These are phyloP conservation scores for Umbelopsis ramanniana DNA, from an alignment of 192 early-diverging fungal species.

Conservation along the genomic window DNA sequence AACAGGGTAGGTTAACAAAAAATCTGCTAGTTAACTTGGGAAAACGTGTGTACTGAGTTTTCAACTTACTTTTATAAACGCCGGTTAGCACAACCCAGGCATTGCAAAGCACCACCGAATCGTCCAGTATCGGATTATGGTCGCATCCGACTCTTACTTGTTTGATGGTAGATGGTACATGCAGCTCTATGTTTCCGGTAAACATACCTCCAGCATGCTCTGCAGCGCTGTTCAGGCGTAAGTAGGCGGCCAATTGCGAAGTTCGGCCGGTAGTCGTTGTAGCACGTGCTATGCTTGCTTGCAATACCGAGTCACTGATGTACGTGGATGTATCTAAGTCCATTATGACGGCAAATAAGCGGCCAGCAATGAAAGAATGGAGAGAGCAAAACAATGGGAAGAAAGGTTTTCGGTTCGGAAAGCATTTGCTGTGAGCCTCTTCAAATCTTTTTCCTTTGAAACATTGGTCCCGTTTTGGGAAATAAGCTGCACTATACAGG, in stretches of 20 bases:
- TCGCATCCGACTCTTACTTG: neutral
- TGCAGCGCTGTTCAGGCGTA: neutral
- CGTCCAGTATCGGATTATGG: neutral
- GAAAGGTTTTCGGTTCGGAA: neutral
- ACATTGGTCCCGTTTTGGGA: neutral
- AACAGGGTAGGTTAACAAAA: neutral
- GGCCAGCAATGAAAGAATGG: neutral
- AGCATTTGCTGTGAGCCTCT: neutral
- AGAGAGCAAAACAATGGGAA: neutral
- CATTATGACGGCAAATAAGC: neutral
- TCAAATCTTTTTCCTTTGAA: neutral
- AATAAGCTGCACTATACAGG: neutral
- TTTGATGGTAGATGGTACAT: neutral
- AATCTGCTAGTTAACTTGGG: neutral
- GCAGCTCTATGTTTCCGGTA: neutral
- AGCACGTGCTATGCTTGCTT: neutral
- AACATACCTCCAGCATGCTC: neutral
- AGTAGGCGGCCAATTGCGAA: neutral
- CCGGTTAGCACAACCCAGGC: slow-evolving; percentile 3
- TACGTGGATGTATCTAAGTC: neutral
- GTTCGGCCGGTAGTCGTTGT: neutral
- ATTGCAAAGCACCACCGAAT: neutral
- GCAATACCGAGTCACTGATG: slow-evolving; percentile 9
- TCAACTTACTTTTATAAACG: neutral
- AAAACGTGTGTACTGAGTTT: too few species aligned